Percentiles rank a stretch among this genome's conserved stretches.
Evolutionary conservation across 1,284 basidiomycete species (phyloP).

Genomic region (Leccinum angustisporum): DNA sequence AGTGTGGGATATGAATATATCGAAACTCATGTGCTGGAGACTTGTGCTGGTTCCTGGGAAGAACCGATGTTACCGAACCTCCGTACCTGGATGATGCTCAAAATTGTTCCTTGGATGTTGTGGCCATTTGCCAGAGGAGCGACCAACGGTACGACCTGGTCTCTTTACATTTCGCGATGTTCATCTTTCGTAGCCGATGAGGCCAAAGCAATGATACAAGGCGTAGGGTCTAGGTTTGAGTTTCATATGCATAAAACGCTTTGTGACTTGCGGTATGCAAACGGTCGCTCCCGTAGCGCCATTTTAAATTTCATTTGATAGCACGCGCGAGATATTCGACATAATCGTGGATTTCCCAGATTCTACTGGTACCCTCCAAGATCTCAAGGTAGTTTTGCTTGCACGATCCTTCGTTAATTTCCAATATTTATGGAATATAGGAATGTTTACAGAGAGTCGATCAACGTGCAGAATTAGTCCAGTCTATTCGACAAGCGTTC

Average conservation of each 20-base stretch:
- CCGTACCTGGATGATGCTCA: constrained; percentile 73
- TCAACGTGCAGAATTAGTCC: constrained; percentile 70
- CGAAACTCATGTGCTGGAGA: constrained; percentile 65
- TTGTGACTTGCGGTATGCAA: constrained; percentile 75
- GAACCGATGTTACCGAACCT: constrained; percentile 62
- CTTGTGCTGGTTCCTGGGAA: constrained; percentile 70
- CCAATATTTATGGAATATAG: constrained; percentile 35
- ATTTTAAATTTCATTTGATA: constrained; percentile 33
- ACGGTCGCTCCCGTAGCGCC: not conserved
- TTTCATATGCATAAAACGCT: constrained; percentile 89
- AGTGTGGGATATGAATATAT: constrained; percentile 85
- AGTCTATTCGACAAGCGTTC: constrained; percentile 68
- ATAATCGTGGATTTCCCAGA: constrained; percentile 95
- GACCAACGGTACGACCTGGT: constrained; percentile 46
- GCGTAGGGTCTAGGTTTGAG: constrained; percentile 85
- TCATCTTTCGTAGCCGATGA: constrained; percentile 55
- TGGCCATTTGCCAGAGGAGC: constrained; percentile 72
- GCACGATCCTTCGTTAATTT: not conserved
- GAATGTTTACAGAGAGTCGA: constrained; percentile 80
- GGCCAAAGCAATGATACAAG: constrained; percentile 69
- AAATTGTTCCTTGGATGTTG: constrained; percentile 82
- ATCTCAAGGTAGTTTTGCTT: constrained; percentile 66
- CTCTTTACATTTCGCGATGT: constrained; percentile 18
- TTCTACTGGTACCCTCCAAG: constrained; percentile 82
- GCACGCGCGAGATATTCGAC: constrained; percentile 89